Evolutionary conservation across 148 eudicot species (phyloP).

Genomic region (Pouteria glomerata): DNA sequence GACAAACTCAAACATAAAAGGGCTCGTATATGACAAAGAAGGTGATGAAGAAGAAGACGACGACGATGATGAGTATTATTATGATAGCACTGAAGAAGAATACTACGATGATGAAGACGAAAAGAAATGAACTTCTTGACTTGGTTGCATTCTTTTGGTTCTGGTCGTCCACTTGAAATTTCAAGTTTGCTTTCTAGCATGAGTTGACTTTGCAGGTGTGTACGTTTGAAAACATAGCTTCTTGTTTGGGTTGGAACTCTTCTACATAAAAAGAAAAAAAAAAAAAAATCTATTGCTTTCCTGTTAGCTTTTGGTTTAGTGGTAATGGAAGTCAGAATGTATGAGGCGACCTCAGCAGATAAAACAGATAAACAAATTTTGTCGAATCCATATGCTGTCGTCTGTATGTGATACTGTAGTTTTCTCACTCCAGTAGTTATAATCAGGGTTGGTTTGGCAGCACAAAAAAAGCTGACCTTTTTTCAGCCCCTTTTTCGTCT

Average conservation of each 20-base stretch:
- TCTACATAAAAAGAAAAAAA: neutral
- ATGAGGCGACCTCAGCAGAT: neutral
- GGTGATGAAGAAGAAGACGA: conserved; percentile 19
- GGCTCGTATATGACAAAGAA: conserved; percentile 8
- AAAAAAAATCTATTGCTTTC: neutral
- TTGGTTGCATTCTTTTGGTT: neutral
- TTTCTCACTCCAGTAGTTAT: too few relatives aligned
- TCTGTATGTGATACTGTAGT: too few relatives aligned
- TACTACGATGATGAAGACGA: conserved; percentile 23
- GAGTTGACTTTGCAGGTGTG: neutral
- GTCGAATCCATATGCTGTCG: neutral
- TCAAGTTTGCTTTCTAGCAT: neutral
- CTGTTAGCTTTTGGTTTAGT: neutral
- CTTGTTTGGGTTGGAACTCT: neutral
- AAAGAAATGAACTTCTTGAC: conserved; percentile 1
- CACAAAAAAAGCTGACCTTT: too few relatives aligned
- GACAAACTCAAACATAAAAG: conserved; percentile 20
- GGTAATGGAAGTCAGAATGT: neutral
- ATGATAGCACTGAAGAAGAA: conserved; percentile 18
- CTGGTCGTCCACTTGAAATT: neutral
- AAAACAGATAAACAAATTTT: neutral
- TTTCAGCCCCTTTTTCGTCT: too few relatives aligned
- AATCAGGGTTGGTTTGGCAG: too few relatives aligned
- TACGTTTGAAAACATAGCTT: neutral
- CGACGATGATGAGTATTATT: conserved; percentile 23